phyloP scores from a whole-genome alignment of 2,329 filamentous ascomycete genomes.

The Colletotrichum trifolii region DNA sequence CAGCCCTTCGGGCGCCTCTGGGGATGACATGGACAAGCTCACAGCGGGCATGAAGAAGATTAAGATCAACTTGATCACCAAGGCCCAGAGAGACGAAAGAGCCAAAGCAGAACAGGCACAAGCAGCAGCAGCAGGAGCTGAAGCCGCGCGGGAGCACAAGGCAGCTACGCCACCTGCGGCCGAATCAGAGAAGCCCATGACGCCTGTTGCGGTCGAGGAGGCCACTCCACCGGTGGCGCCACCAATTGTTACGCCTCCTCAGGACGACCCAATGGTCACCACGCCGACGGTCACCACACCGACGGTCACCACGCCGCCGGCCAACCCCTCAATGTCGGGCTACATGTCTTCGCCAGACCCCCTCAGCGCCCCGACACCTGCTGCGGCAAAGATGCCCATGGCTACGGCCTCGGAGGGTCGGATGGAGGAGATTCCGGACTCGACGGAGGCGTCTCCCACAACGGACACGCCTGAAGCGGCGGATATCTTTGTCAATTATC shows the following conservation, averaged over 20 bases:
- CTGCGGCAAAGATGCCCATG: conserved; percentile 5
- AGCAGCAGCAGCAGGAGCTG: neutral
- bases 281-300: neutral
- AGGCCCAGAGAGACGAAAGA: conserved; percentile 67
- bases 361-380: conserved; percentile 18
- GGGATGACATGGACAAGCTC: conserved; percentile 63
- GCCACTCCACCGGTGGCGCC: conserved; percentile 6
- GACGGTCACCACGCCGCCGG: conserved; percentile 9
- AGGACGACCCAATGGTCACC: conserved; percentile 7
- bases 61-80: conserved; percentile 70
- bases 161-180: conserved; percentile 37
- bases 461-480: conserved; percentile 37
- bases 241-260: conserved; percentile 21
- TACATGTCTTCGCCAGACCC: conserved; percentile 13
- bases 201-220: conserved; percentile 10
- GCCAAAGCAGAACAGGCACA: conserved; percentile 45
- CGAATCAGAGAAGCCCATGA: conserved; percentile 34
- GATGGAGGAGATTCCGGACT: conserved; percentile 42
- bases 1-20: conserved; percentile 32
- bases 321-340: neutral
- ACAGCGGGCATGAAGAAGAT: conserved; percentile 71
- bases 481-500: conserved; percentile 64
- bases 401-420: conserved; percentile 38
- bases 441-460: conserved; percentile 43
- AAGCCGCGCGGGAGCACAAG: conserved; percentile 26